Percentiles rank a stretch among this genome's conserved stretches.
Conservation (phyloP, 805 yeast species). For the Lipomyces sp. region DNA sequence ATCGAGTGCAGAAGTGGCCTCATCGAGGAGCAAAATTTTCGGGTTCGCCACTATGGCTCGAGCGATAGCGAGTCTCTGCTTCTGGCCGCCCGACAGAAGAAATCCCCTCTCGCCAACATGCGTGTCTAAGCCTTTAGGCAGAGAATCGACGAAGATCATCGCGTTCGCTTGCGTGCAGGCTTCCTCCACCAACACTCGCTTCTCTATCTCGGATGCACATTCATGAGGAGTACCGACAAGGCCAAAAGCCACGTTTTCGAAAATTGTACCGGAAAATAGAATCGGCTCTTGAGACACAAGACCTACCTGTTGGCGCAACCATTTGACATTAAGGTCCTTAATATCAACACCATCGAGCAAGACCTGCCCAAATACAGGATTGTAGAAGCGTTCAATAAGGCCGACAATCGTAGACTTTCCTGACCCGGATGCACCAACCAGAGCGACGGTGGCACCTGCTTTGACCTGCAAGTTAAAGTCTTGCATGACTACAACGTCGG, state of each 20-base stretch:
- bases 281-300: constrained; percentile 63
- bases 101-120: constrained; percentile 60
- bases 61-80: constrained; percentile 66
- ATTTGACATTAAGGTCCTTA: constrained; percentile 55
- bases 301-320: constrained; percentile 58
- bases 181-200: constrained; percentile 47
- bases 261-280: constrained; percentile 77
- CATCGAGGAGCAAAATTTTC: constrained; percentile 60
- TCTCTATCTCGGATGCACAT: constrained; percentile 47
- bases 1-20: constrained; percentile 71
- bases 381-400: constrained; percentile 62
- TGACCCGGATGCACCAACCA: constrained; percentile 82
- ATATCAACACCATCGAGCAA: constrained; percentile 56
- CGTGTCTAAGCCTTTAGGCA: constrained; percentile 59
- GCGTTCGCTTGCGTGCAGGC: constrained; percentile 62
- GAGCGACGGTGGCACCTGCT: constrained; percentile 83
- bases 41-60: constrained; percentile 64
- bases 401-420: constrained; percentile 55
- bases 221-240: constrained; percentile 47
- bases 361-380: constrained; percentile 56
- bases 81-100: constrained; percentile 70
- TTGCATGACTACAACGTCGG: constrained; percentile 41
- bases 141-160: constrained; percentile 52
- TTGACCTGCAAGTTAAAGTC: constrained; percentile 51
- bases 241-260: constrained; percentile 82